Evolutionary conservation across 2,329 filamentous ascomycete species (phyloP).

Genomic region (Fusarium lyarnte): DNA sequence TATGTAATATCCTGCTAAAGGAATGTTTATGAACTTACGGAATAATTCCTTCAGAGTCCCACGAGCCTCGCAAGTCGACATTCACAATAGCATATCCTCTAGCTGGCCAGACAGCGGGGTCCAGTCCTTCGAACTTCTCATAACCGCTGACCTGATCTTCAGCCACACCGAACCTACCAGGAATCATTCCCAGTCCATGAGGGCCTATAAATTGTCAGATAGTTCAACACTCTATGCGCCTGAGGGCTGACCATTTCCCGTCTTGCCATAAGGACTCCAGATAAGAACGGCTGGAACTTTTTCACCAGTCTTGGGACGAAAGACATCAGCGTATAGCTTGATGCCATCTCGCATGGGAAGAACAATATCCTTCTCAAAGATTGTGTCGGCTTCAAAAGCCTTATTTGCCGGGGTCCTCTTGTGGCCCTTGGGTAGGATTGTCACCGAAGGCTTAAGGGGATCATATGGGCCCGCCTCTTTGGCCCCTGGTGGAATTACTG

Average conservation of each 20-base stretch:
- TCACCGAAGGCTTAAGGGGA: background rate
- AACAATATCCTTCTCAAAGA: conserved; percentile 5
- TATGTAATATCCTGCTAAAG: too few species aligned
- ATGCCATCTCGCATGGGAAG: conserved; percentile 2
- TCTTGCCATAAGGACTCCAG: conserved; percentile 11
- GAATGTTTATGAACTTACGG: background rate
- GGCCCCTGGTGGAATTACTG: background rate
- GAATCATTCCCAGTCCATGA: background rate
- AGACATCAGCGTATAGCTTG: conserved; percentile 1
- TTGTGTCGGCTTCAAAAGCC: background rate
- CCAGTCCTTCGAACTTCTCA: conserved; percentile 6
- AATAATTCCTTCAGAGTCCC: conserved; percentile 3
- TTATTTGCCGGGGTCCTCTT: background rate
- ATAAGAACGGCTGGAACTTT: background rate
- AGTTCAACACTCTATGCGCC: accelerated
- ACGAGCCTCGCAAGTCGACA: background rate
- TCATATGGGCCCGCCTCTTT: background rate
- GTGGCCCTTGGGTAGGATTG: background rate
- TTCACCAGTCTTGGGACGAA: background rate
- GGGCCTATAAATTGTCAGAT: background rate
- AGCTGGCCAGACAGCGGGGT: background rate
- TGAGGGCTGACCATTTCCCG: background rate
- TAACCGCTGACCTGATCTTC: background rate
- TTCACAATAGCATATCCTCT: conserved; percentile 3
- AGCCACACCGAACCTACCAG: background rate